Conservation (phyloP, 2,329 filamentous ascomycete genomes). For the Stemphylium lycopersici region DNA sequence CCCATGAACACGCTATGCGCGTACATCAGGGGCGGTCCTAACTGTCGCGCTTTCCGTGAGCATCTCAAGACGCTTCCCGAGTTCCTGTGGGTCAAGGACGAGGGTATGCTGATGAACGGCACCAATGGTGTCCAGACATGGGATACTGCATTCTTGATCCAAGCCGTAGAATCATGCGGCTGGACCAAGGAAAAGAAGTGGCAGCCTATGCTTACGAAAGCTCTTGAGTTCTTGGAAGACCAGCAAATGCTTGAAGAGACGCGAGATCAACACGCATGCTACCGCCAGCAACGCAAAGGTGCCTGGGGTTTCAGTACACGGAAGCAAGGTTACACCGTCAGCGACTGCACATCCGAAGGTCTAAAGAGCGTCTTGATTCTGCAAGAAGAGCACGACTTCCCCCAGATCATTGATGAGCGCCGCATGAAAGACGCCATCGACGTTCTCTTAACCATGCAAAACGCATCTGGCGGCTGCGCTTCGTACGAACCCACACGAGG, state of each 20-base stretch:
- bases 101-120: slow-evolving; percentile 93
- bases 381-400: slow-evolving; percentile 75
- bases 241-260: slow-evolving; percentile 91
- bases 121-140: slow-evolving; percentile 98
- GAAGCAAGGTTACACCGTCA: slow-evolving; percentile 92
- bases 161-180: slow-evolving; percentile 79
- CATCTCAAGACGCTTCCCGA: slow-evolving; percentile 85
- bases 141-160: slow-evolving; percentile 92
- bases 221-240: slow-evolving; percentile 82
- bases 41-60: slow-evolving; percentile 70
- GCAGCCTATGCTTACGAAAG: slow-evolving; percentile 81
- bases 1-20: slow-evolving; percentile 89
- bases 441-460: slow-evolving; percentile 90
- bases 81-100: slow-evolving; percentile 87
- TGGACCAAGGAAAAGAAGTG: slow-evolving; percentile 78
- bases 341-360: slow-evolving; percentile 91
- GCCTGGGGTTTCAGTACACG: slow-evolving; percentile 96
- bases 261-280: slow-evolving; percentile 76
- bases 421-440: slow-evolving; percentile 88
- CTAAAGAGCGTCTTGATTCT: slow-evolving; percentile 85
- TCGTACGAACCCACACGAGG: slow-evolving; percentile 88
- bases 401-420: slow-evolving; percentile 73
- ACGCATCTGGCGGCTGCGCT: slow-evolving; percentile 81
- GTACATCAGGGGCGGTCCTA: slow-evolving; percentile 82
- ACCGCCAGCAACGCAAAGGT: slow-evolving; percentile 88